Conservation (phyloP, 768 basidiomycete species). For the Dioszegia crocea region DNA sequence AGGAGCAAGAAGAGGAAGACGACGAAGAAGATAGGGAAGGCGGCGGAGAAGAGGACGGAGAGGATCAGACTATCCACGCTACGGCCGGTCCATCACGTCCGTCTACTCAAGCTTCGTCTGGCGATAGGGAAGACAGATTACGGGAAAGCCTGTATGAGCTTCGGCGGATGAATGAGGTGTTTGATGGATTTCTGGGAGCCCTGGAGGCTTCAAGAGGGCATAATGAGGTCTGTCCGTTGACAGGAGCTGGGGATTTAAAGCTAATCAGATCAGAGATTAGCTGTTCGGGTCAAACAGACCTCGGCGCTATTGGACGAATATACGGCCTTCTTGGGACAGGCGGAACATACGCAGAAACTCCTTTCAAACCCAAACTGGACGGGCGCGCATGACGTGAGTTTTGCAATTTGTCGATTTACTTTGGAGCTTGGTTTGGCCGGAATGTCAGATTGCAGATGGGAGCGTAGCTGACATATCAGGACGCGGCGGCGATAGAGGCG, state of each 20-base stretch:
- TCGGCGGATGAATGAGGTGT: conserved; percentile 48
- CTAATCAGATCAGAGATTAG: conserved; percentile 27
- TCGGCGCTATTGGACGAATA: conserved; percentile 50
- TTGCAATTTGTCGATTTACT: background rate
- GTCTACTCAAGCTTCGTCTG: background rate
- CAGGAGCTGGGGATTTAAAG: background rate
- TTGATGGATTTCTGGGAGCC: conserved; percentile 39
- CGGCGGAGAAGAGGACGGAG: conserved; percentile 12
- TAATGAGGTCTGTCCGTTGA: conserved; percentile 40
- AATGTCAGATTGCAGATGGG: no score
- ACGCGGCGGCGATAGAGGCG: conserved; percentile 17
- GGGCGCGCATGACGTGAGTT: conserved; percentile 44
- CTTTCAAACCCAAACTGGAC: conserved; percentile 49
- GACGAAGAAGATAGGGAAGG: conserved; percentile 8
- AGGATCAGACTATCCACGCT: conserved; percentile 24
- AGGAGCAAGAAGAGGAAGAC: conserved; percentile 12
- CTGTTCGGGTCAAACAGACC: conserved; percentile 38
- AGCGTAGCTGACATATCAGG: conserved; percentile 8
- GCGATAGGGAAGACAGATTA: conserved; percentile 27
- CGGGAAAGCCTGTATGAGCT: conserved; percentile 45
- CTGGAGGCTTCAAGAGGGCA: conserved; percentile 42
- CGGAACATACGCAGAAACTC: conserved; percentile 50
- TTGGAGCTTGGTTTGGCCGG: no score
- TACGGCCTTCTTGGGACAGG: conserved; percentile 47
- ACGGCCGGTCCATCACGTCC: background rate